Conservation (phyloP, 306 rosid species). For the Medicago arabica region DNA sequence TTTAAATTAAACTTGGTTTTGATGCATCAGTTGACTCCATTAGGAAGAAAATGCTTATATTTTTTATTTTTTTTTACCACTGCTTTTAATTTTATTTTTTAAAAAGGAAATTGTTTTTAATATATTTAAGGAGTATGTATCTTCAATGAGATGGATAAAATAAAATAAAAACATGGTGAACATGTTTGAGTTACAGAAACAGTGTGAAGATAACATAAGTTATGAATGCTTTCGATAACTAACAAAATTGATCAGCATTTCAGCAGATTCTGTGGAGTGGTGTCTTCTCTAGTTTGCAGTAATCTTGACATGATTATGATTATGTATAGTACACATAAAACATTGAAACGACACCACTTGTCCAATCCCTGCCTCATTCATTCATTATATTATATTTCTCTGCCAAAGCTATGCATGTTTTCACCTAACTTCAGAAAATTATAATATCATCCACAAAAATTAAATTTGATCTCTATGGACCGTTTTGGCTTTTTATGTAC, state of each 20-base stretch:
- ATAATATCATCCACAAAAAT: constrained; percentile 1
- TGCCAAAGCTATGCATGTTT: constrained; percentile 16
- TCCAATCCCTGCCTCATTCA: not conserved
- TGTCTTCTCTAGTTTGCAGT: constrained; percentile 26
- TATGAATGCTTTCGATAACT: not conserved
- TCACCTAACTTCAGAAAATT: constrained; percentile 21
- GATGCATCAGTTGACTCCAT: too few relatives aligned
- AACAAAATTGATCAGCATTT: constrained; percentile 10
- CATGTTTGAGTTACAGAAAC: not conserved
- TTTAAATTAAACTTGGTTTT: not conserved
- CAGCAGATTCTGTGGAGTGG: constrained; percentile 27
- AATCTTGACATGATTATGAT: constrained; percentile 19
- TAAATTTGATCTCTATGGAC: not conserved
- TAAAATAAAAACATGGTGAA: not conserved
- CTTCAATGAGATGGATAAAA: not conserved
- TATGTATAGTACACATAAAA: constrained; percentile 28
- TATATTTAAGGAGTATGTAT: not conserved
- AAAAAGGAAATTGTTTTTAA: too few relatives aligned
- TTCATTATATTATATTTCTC: constrained; percentile 20
- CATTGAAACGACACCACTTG: constrained; percentile 51
- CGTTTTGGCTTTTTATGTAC: not conserved
- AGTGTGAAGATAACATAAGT: not conserved
- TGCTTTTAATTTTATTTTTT: too few relatives aligned
- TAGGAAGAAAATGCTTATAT: too few relatives aligned
- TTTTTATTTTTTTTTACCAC: too few relatives aligned